Conservation (phyloP, 495 filamentous ascomycete species). For the Penicillium tannophilum region DNA sequence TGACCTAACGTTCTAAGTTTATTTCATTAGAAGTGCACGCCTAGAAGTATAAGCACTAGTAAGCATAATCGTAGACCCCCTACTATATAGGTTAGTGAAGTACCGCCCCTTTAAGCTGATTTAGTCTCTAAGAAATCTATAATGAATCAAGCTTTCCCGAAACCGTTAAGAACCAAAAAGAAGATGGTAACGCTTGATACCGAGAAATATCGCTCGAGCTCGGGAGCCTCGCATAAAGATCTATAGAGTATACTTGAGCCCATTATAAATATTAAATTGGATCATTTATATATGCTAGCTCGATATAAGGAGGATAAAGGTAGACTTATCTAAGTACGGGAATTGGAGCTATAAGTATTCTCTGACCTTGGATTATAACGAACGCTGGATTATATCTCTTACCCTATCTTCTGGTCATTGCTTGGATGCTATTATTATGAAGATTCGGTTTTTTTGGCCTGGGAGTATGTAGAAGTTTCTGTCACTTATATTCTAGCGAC, state of each 20-base stretch:
- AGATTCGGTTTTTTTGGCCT: slow-evolving; percentile 4
- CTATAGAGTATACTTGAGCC: background rate
- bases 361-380: background rate
- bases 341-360: slow-evolving; percentile 3
- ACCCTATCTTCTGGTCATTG: slow-evolving; percentile 8
- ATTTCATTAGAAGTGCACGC: background rate
- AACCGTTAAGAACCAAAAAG: background rate
- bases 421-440: slow-evolving; percentile 9
- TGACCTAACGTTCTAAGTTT: background rate
- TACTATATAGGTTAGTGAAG: background rate
- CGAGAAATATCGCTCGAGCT: background rate
- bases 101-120: background rate
- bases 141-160: background rate
- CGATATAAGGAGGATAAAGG: slow-evolving; percentile 5
- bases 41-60: background rate
- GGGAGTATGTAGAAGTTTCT: slow-evolving; percentile 11
- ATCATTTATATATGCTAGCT: slow-evolving; percentile 1
- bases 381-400: slow-evolving; percentile 8
- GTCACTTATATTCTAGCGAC: slow-evolving; percentile 8
- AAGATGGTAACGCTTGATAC: background rate
- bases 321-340: slow-evolving; percentile 7
- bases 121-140: background rate
- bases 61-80: background rate
- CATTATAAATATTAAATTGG: background rate
- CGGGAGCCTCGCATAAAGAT: background rate